A percentile compares a stretch with the other conserved stretches of the same genome.
Conservation (phyloP, 208 protist genomes). For the Trichomonas tenax region DNA sequence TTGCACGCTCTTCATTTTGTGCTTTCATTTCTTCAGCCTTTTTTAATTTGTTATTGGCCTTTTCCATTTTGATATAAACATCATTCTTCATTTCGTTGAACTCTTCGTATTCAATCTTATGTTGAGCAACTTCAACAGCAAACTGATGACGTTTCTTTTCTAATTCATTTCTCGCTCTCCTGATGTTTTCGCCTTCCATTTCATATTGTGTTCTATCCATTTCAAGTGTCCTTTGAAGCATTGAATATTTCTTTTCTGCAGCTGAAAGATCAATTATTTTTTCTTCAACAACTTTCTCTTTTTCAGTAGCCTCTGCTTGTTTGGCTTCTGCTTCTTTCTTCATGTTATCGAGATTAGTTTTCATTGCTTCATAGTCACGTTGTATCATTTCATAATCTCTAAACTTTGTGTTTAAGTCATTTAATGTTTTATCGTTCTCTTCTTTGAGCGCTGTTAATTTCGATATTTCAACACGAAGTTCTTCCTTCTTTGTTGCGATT, state of each 20-base stretch:
- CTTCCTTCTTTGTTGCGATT: background rate
- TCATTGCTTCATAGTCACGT: background rate
- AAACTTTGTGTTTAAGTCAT: background rate
- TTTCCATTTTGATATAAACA: background rate
- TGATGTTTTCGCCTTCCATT: background rate
- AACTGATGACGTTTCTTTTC: background rate
- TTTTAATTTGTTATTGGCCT: background rate
- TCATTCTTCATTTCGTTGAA: background rate
- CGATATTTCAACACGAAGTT: background rate
- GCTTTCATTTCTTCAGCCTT: background rate
- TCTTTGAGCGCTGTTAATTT: background rate
- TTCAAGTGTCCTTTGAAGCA: background rate
- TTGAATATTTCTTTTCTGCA: background rate
- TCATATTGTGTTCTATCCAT: background rate
- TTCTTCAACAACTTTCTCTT: background rate
- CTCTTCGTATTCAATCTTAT: background rate
- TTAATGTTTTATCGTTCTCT: background rate
- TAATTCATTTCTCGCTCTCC: background rate
- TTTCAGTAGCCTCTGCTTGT: background rate
- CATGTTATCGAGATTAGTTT: background rate
- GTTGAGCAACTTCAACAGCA: background rate
- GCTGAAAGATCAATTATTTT: background rate
- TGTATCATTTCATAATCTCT: background rate
- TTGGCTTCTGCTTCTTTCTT: background rate
- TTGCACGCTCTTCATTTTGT: background rate